phyloP scores from a whole-genome alignment of 2,329 filamentous ascomycete genomes.

The Neofusicoccum parvum region DNA sequence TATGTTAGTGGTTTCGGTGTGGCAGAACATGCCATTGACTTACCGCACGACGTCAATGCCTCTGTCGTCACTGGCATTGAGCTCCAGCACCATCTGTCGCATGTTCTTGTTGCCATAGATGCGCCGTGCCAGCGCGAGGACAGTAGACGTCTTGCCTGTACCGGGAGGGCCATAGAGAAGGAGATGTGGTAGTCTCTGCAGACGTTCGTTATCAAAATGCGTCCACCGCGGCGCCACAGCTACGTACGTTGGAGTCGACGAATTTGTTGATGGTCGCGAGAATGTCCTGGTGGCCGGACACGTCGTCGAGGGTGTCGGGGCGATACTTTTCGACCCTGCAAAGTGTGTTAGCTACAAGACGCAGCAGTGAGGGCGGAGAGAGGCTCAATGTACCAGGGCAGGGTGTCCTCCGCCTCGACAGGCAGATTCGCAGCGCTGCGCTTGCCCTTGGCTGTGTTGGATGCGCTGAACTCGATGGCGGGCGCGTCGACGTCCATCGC shows the following conservation, averaged over 20 bases:
- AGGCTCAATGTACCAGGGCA: conserved; percentile 72
- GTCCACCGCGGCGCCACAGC: not conserved
- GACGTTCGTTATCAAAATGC: not conserved
- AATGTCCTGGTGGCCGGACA: conserved; percentile 96
- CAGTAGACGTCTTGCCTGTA: conserved; percentile 96
- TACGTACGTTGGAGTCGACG: conserved; percentile 77
- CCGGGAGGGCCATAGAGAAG: conserved; percentile 95
- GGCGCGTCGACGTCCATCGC: conserved; percentile 68
- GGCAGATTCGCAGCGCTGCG: conserved; percentile 89
- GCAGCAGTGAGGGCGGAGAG: not conserved
- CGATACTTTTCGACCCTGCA: conserved; percentile 94
- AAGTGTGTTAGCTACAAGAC: not conserved
- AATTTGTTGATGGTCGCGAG: conserved; percentile 98
- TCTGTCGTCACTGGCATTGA: conserved; percentile 95
- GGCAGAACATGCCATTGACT: not conserved
- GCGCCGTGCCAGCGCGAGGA: conserved; percentile 85
- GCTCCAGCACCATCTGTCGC: conserved; percentile 96
- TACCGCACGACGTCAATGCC: conserved; percentile 91
- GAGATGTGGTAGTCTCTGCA: conserved; percentile 81
- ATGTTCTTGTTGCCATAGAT: conserved; percentile 93
- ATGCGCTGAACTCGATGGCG: conserved; percentile 70
- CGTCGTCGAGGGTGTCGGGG: conserved; percentile 83
- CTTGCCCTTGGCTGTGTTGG: conserved; percentile 80
- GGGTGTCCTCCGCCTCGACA: conserved; percentile 86
- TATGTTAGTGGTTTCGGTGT: not conserved